Evolutionary conservation across 1,284 basidiomycete genomes (phyloP), one percentile per base, ranked within the genome.

Genomic region (Farysia itapuensis): DNA sequence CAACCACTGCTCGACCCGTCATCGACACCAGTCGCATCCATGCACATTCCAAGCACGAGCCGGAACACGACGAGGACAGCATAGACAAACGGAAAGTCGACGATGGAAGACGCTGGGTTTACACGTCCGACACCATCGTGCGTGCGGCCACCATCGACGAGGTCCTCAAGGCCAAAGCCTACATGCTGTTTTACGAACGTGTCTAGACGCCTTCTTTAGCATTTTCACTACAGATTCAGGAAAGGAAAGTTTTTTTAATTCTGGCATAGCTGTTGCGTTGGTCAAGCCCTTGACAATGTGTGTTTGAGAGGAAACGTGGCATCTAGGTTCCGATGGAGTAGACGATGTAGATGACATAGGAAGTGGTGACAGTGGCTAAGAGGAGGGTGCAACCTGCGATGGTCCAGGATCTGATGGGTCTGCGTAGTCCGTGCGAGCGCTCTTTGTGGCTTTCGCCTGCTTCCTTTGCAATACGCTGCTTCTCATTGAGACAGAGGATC

Each of bases 141-240:
- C 81, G 87, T 35, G 79, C 88, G 22, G 85, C 87, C 4, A 84
- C 85, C 32, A 78, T 93, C 32, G 88, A 91, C 31, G 92, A 95
- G 75, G 92, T 94, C 6, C 79, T 94, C 64, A 86, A 86, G 72
- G 85, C 86, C 45, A 92, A 89, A 75, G 91, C 91, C 18, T 96
- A 95, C 77, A 83, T 95, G 50, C 86, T 89, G 76, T 87, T 90
- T 84, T 90, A 90, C 74, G 88, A 90, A 79, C 82, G 86, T 30
- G 78, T 86, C 26, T 67, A 26, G 24, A 9, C 9, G 18, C 13
- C 20, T n/a, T n/a, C n/a, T n/a, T n/a, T n/a, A n/a, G n/a, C n/a
- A n/a, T n/a, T n/a, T n/a, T n/a, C n/a, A n/a, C n/a, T n/a, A n/a
- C n/a, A n/a, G n/a, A n/a, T n/a, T n/a, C n/a, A n/a, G n/a, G n/a